Base-by-base conservation (phyloP, 371 early-diverging fungal species). In the Mucor lusitanicus region DNA sequence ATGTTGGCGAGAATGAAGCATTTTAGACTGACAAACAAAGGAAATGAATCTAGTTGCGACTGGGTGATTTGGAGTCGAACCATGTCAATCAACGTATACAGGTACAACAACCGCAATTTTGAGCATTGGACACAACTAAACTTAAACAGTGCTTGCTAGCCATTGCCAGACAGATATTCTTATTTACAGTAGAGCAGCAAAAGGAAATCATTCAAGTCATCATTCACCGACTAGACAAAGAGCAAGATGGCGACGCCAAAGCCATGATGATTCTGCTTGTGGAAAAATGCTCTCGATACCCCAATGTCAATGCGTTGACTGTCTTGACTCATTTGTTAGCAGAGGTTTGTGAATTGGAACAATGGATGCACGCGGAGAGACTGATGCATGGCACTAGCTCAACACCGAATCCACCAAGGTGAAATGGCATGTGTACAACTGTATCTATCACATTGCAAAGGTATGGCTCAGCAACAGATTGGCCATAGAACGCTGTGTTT, bases 391-490 rank as follows among this genome's bases (percentile, higher is more conserved):
- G n/a, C 0, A 64, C n/a, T 39, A 84, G 81, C 67, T 81, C 9
- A 67, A 64, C 19, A 73, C 81, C 4, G 76, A 73, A 28, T 85
- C 84, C 8, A 85, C 81, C 39, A 78, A 84, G 37, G 77, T 85
- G 2, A 75, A 76, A 35, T 82, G 78, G 28, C 84, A 82, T 48
- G 66, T 79, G 2, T 84, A 84, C 39, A 75, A 68, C 25, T 73
- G 81, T 21, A 80, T 85, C 5, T 71, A 75, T 13, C 63, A 73
- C 12, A 67, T 85, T 17, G 50, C 83, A 54, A 79, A 78, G 75
- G 85, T 85, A 13, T 33, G 7, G 5, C 23, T 11, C 50, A 50
- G 6, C 8, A 19, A 33, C 33, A 33, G 6, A 2, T 7, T 33
- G 3, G 33, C 33, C 33, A 33, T 33, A 33, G 33, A 33, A 6